A percentile compares a stretch with the other conserved stretches of the same genome.
These are phyloP conservation scores for Ascomycota sp. DNA, from an alignment of 2,329 filamentous ascomycete genomes.

Conservation along the genomic window DNA sequence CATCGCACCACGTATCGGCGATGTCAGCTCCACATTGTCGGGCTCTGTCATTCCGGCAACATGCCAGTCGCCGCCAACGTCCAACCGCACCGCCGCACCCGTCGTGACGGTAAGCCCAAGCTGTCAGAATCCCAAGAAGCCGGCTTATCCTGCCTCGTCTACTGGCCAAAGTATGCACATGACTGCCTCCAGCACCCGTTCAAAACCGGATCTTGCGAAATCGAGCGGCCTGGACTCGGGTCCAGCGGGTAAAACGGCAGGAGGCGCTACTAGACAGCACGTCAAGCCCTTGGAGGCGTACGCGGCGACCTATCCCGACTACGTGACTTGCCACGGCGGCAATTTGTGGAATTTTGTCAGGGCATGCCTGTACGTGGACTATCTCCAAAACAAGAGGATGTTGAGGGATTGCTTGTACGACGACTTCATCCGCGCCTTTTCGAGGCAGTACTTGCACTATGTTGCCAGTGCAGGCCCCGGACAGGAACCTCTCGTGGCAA, in stretches of 20 bases:
- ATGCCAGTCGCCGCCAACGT: no score
- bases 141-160: no score
- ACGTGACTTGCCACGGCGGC: constrained; percentile 17
- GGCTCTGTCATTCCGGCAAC: constrained; percentile 12
- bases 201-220: no score
- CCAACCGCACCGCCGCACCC: no score
- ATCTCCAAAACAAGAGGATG: constrained; percentile 11
- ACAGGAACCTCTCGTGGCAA: constrained; percentile 13
- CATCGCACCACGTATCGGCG: constrained; percentile 6
- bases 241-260: no score
- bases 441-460: constrained; percentile 21
- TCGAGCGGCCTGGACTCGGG: no score
- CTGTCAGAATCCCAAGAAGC: no score
- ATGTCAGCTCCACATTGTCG: constrained; percentile 9
- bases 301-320: constrained; percentile 21
- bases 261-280: no score
- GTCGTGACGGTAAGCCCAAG: no score
- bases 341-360: constrained; percentile 20
- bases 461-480: constrained; percentile 8
- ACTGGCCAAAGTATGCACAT: no score
- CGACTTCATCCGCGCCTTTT: constrained; percentile 28
- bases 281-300: constrained; percentile 18
- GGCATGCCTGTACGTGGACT: constrained; percentile 22
- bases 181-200: no score
- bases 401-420: constrained; percentile 27